Evolutionary conservation across 2,329 filamentous ascomycete species (phyloP), one percentile per base, ranked within the genome.

Genomic region (Reticulascus tulasneorum): DNA sequence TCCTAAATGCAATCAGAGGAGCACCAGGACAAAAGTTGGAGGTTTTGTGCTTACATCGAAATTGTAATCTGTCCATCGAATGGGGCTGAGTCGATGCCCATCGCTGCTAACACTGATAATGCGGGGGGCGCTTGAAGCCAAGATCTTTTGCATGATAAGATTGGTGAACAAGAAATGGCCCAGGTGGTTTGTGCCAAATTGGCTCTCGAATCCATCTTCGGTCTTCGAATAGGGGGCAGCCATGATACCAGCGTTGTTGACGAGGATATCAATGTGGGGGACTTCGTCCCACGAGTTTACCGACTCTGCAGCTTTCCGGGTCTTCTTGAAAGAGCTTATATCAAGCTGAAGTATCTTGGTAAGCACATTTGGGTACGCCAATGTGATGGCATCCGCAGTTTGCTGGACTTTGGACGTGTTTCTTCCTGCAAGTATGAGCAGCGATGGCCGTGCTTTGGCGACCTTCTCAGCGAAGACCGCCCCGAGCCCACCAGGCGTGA

Each of bases 381-480:
- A 44, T 10, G 37, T 33, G 35, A 73, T 55, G 32, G 52, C 48
- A 4, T 62, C 52, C n/a, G 56, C 55, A 1, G 64, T 62, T 2
- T 58, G 50, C 15, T 62, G 50, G 5, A 64, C 42, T 36, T 71
- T 75, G 11, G 53, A 33, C 6, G 48, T 33, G 29, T 54, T 67
- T 38, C 71, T 70, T 20, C 67, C 66, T 7, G 60, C 66, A 18
- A 73, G 62, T 33, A 70, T 66, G 36, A 75, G 62, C 18, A 63
- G 49, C 3, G 50, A 42, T 0, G 70, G 67, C 1, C 57, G 49
- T 19, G 59, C 60, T 9, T 57, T 47, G 15, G 69, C 67, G 26
- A 71, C 52, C 24, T 56, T 45, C 11, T 52, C 37, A 21, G 57
- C 54, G 29, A 66, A 67, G 7, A 45, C 38, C 19, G 56, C 54